Evolutionary conservation across 345 rosid genomes (phyloP), one percentile per base, ranked within the genome.

Genomic region (Geranium brycei): DNA sequence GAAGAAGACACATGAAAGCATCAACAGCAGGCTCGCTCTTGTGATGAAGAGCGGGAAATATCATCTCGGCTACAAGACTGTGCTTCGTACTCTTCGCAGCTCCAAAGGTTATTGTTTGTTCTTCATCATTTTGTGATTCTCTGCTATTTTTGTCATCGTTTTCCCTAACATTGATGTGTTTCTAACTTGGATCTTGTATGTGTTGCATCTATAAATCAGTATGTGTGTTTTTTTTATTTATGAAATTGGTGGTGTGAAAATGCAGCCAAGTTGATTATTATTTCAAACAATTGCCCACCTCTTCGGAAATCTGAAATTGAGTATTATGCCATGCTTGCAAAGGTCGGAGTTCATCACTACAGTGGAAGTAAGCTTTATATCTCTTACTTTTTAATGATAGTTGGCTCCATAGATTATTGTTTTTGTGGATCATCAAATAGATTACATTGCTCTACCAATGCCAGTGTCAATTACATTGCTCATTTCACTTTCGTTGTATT

Each of bases 1-100:
- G 87, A 83, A 83, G 79, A 80, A 83, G 87, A 78, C 84, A 5
- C 87, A 83, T 61, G 87, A 83, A 78, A 78, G 84, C 68, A 83
- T 83, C 68, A 83, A 80, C 75, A 83, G 67, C 74, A 80, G 84
- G 66, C 51, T 83, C 47, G 85, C 87, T 63, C 77, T 83, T 0
- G 87, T 80, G 15, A 47, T 47, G 53, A 47, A 47, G 53, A 47
- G 53, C 15, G 53, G 53, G 15, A 47, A 47, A 13, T 80, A 38
- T 76, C 76, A 78, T 19, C 71, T 80, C 18, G 87, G 85, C 7
- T 78, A 78, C 82, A 83, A 83, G 64, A 83, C 81, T 17, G 85
- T 83, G 3, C 87, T 80, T 32, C 69, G 71, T n/a, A 58, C 81
- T 30, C 84, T 83, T 55, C 74, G 84, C 35, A 72, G 3, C 70